Conservation (phyloP, 441 rosid species). For the Bocquillonia castaneifolia region DNA sequence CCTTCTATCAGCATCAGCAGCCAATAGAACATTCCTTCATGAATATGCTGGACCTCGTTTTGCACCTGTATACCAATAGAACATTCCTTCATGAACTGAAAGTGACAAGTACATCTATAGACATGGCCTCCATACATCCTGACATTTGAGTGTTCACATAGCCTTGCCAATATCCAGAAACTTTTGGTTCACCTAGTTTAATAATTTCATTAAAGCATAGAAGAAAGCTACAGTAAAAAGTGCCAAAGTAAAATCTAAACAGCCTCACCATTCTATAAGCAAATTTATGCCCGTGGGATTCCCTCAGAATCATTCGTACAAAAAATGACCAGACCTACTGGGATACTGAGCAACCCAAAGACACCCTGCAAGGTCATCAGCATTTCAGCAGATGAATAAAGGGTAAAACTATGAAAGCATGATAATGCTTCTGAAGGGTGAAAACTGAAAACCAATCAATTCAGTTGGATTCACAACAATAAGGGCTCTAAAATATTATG, state of each 20-base stretch:
- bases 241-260: neutral
- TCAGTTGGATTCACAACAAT: neutral
- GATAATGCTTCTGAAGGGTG: neutral
- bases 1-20: constrained; percentile 16
- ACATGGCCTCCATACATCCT: constrained; percentile 68
- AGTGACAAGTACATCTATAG: constrained; percentile 60
- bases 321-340: constrained; percentile 46
- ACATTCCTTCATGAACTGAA: constrained; percentile 72
- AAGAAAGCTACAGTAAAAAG: constrained; percentile 1
- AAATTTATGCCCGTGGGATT: constrained; percentile 39
- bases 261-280: constrained; percentile 42
- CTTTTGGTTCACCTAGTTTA: constrained; percentile 47
- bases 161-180: constrained; percentile 50
- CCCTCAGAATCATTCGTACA: constrained; percentile 51
- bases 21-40: too few relatives aligned
- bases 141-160: constrained; percentile 57
- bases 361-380: constrained; percentile 37
- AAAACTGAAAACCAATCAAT: neutral
- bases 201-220: constrained; percentile 1
- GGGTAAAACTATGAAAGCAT: neutral
- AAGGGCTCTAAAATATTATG: neutral
- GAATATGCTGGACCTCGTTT: constrained; percentile 59
- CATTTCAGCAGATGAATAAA: constrained; percentile 9
- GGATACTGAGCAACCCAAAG: constrained; percentile 53
- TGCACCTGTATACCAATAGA: constrained; percentile 72